Base-by-base conservation (phyloP, 169 alveolate species). In the Cryptosporidium ryanae region DNA sequence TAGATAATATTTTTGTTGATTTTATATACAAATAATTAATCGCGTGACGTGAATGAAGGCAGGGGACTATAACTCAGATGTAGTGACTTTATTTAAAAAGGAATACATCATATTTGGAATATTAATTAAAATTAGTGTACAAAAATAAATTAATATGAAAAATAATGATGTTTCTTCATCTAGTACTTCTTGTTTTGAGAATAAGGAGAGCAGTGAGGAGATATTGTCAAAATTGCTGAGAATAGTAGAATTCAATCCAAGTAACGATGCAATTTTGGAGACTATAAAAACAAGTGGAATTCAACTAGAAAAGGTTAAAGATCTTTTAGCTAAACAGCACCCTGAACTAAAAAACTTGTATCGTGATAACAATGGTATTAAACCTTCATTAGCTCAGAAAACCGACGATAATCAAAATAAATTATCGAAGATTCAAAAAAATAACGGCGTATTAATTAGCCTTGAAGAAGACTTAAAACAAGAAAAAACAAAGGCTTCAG, bases 211-310 rank as follows among this genome's bases (percentile, higher is more conserved):
- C 13, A 66, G 59, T 61, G 87, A 76, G 38, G 59, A 76, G 87
- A 55, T 38, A 23, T 61, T 76, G 17, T 76, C 87, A 25, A 32
- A 27, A 23, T 34, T 76, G 25, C 52, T 76, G 1, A 76, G 59
- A 44, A 76, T 76, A 21, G 87, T 76, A n/a, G 87, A 76, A 15
- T 25, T 55, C 6, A 61, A 76, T 38, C 71, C 87, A 38, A 61
- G 63, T 76, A 76, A 61, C 63, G 87, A 61, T 38, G 59, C 57
- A 13, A 46, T 76, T 76, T 44, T 76, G 46, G 70, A 76, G 49
- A 59, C 71, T 21, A 76, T 76, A 12, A 32, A 38, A n/a, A 57
- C 34, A 6, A 61, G 71, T 61, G 76, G 76, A 21, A 32, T 59
- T 25, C 48, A 76, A 25, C 34, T 59, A 23, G 71, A 76, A 21